Evolutionary conservation across 257 asterid genomes (phyloP).

Genomic region (Solanum etuberosum): DNA sequence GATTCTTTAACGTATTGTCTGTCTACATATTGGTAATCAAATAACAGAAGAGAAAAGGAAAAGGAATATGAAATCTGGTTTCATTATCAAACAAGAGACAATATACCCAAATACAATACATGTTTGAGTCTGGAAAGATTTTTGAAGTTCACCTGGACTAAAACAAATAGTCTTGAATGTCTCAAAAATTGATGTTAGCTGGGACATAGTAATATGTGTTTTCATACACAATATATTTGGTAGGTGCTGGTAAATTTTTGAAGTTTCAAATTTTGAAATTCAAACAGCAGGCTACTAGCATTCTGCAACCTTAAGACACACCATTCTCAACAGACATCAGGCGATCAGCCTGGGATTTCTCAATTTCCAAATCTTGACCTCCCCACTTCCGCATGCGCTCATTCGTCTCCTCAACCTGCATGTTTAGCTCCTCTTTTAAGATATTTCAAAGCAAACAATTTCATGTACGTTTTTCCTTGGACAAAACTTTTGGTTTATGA

Average conservation of each 20-base stretch:
- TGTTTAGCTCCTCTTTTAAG: neutral
- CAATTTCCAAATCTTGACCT: conserved; percentile 19
- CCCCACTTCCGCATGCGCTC: conserved; percentile 72
- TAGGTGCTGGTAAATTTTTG: neutral
- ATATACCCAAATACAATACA: neutral
- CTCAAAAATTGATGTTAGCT: neutral
- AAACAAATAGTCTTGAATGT: neutral
- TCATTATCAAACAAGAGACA: neutral
- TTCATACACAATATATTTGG: neutral
- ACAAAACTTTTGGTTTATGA: neutral
- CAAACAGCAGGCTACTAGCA: neutral
- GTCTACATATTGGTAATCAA: neutral
- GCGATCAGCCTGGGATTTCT: neutral
- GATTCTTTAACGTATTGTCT: neutral
- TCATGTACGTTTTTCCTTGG: neutral
- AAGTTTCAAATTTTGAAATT: neutral
- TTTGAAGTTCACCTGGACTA: neutral
- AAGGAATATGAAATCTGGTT: neutral
- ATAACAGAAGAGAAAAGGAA: neutral
- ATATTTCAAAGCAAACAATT: neutral
- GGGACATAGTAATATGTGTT: neutral
- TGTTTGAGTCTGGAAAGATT: neutral
- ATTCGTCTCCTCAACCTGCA: conserved; percentile 52
- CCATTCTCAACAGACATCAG: neutral
- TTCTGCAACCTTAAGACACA: neutral